Base-by-base conservation (phyloP, 495 filamentous ascomycete genomes). In the Cladorrhinum samala region DNA sequence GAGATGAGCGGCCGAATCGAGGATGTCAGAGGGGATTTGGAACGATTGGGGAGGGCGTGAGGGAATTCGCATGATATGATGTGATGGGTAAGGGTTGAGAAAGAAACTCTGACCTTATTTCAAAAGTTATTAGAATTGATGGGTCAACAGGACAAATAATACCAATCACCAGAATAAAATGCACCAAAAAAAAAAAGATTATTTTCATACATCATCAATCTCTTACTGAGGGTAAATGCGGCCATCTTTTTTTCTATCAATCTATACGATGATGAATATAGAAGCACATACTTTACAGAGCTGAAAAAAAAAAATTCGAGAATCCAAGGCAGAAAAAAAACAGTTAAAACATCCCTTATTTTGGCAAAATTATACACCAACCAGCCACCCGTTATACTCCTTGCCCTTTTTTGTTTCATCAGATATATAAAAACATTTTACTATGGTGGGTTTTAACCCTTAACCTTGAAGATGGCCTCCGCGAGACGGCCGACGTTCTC, bases 391-490 rank as follows among this genome's bases (percentile, higher is more conserved):
- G 57, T 23, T 54, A 49, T 56, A 55, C 36, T 57, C 55, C 57
- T 53, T 13, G 42, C 51, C 50, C 23, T 53, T 50, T 48, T 51
- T 45, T 57, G 53, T 45, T 51, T 54, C 55, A 27, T 49, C 33
- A 39, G 2, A 16, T 16, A 45, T 24, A 17, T 36, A 25, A 18
- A 23, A 9, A 18, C 41, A 11, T 42, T 37, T 36, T 21, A n/a
- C n/a, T n/a, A n/a, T n/a, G n/a, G n/a, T n/a, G n/a, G n/a, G n/a
- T 23, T 57, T 63, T 73, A 81, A 63, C 77, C 77, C 72, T 78
- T 95, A 56, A 98, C 84, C 75, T 95, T 92, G 80, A 87, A 91
- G 75, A 98, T 98, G 62, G 88, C 80, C 77, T 96, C 86, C 49
- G 93, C 93, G 48, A 98, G 85, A 60, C 91, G 83, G 75, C 88